phyloP scores from a whole-genome alignment of 495 filamentous ascomycete genomes.

The Neurospora sp. region DNA sequence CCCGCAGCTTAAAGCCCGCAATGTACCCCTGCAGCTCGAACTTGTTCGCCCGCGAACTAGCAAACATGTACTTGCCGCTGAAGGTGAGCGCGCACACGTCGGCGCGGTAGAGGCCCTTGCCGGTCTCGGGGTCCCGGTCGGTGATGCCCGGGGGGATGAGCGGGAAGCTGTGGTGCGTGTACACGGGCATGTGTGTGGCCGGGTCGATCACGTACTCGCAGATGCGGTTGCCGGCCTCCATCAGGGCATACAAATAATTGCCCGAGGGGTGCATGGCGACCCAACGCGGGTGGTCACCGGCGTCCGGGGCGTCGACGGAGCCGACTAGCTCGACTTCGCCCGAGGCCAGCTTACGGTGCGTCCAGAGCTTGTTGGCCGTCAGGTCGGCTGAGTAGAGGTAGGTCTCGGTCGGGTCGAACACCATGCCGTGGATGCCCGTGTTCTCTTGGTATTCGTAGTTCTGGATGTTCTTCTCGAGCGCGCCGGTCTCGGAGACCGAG shows the following conservation, averaged over 20 bases:
- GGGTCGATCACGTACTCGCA: slow-evolving; percentile 73
- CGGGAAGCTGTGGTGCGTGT: slow-evolving; percentile 65
- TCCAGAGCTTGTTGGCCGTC: slow-evolving; percentile 77
- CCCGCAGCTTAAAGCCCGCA: slow-evolving; percentile 62
- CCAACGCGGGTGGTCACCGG: slow-evolving; percentile 73
- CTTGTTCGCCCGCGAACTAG: slow-evolving; percentile 64
- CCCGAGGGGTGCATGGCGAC: slow-evolving; percentile 68
- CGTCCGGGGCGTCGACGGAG: slow-evolving; percentile 56
- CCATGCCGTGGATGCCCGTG: slow-evolving; percentile 81
- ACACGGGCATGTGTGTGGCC: slow-evolving; percentile 66
- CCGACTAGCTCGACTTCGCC: slow-evolving; percentile 58
- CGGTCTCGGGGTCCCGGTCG: slow-evolving; percentile 29
- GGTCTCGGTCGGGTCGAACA: slow-evolving; percentile 73
- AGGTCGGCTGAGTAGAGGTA: slow-evolving; percentile 83
- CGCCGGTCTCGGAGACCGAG: slow-evolving; percentile 51
- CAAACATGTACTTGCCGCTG: slow-evolving; percentile 63
- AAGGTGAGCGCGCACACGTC: slow-evolving; percentile 63
- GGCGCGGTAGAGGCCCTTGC: slow-evolving; percentile 54
- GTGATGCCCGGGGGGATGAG: slow-evolving; percentile 61
- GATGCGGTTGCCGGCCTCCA: slow-evolving; percentile 75
- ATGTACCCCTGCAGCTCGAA: slow-evolving; percentile 71
- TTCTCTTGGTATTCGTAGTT: slow-evolving; percentile 66
- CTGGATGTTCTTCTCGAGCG: slow-evolving; percentile 58
- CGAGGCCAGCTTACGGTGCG: slow-evolving; percentile 57
- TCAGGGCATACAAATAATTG: slow-evolving; percentile 70